phyloP scores from a whole-genome alignment of 768 basidiomycete genomes.

The Daedalea quercina region DNA sequence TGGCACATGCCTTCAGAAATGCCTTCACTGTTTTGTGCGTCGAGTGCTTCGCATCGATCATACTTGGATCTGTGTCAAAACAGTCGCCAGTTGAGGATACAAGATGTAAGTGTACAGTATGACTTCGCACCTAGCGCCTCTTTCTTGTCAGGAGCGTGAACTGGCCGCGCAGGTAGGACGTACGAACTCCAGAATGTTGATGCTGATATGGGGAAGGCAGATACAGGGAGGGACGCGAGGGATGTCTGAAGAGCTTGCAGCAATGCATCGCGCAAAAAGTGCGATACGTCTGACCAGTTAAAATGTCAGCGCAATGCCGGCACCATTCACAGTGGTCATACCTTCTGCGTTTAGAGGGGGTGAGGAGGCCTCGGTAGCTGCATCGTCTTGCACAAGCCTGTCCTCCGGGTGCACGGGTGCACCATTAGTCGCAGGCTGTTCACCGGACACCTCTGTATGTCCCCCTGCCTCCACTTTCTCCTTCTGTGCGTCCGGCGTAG shows the following conservation, averaged over 20 bases:
- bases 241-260: slow-evolving; percentile 57
- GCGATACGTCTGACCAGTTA: slow-evolving; percentile 41
- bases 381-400: background rate
- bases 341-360: slow-evolving; percentile 22
- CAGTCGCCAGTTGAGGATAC: slow-evolving; percentile 17
- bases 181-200: slow-evolving; percentile 71
- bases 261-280: slow-evolving; percentile 52
- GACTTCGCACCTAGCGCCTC: slow-evolving; percentile 20
- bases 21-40: slow-evolving; percentile 73
- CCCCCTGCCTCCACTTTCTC: slow-evolving; percentile 3
- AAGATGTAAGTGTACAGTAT: slow-evolving; percentile 16
- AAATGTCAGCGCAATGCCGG: no score
- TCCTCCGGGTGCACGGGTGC: slow-evolving; percentile 19
- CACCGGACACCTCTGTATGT: background rate
- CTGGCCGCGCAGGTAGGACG: slow-evolving; percentile 76
- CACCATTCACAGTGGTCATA: slow-evolving; percentile 1
- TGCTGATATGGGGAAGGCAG: slow-evolving; percentile 68
- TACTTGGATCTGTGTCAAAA: slow-evolving; percentile 27
- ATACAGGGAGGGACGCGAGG: slow-evolving; percentile 38
- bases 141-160: slow-evolving; percentile 34
- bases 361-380: background rate
- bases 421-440: background rate
- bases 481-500: slow-evolving; percentile 17
- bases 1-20: slow-evolving; percentile 75
- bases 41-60: slow-evolving; percentile 71